Base-by-base conservation (phyloP, 2,329 filamentous ascomycete genomes). In the Hypoxylon sp. region DNA sequence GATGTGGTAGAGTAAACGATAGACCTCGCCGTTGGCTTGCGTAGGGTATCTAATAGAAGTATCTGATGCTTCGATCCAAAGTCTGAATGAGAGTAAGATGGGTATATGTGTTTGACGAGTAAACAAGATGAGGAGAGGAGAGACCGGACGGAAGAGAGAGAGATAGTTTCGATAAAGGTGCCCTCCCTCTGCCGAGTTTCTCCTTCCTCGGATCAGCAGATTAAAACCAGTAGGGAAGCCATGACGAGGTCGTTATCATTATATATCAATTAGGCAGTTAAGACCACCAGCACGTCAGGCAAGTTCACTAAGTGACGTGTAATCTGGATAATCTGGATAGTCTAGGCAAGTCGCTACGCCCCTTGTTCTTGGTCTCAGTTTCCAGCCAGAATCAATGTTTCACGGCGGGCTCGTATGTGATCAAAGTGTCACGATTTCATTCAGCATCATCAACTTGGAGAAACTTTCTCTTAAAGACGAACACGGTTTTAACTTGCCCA, bases 271-370 rank as follows among this genome's bases (percentile, higher is more conserved):
- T 25, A 5, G 48, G 63, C 14, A 61, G 45, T 53, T 9, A 66
- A 19, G 48, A 46, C 51, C 23, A 11, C 21, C 55, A 53, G 59
- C 48, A 53, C 41, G 55, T 63, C 28, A 32, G 53, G 48, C 36
- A 64, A 32, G 53, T 46, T 50, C 32, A 52, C 45, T 46, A 32
- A 21, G 53, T 63, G 53, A 63, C 61, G 61, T 59, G 61, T 52
- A 30, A 50, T 14, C 25, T 19, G 17, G 30, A 30, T 19, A 38
- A 51, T 23, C 2, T 23, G 5, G 28, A 30, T 30, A 30, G 9
- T 14, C 25, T 19, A 28, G 32, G 21, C 21, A 30, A 51, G 32
- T 43, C 56, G 41, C 32, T 21, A 10, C n/a, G 36, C 41, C 34
- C 45, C 38, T 58, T 49, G 32, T 36, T 45, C 46, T 56, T 41